Evolutionary conservation across 768 basidiomycete species (phyloP), one percentile per base, ranked within the genome.

Genomic region (Pleurotus giganteus): DNA sequence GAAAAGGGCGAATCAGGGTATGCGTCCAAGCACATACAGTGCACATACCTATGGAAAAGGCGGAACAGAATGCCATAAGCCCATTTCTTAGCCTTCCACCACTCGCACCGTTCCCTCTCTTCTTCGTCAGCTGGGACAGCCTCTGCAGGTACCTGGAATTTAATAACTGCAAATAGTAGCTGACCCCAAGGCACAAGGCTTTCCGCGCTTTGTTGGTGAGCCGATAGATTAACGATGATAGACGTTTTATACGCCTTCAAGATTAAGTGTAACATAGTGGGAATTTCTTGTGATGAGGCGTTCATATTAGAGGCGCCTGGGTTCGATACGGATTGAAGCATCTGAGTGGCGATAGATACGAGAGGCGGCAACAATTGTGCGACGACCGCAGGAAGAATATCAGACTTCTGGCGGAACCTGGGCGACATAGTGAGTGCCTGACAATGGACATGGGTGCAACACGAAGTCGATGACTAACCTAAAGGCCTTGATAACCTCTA

Each of bases 1-100:
- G 32, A 21, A 1, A 45, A n/a, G 26, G 34, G 5, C 53, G 21
- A 21, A 52, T 31, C 31, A 58, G 23, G n/a, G 52, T 26, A 23
- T 12, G 15, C 54, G 34, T 15, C 7, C 9, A 15, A 41, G 32
- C 28, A 32, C 31, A 55, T 26, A 17, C 5, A 8, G 7, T 11
- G 23, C 7, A 3, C 65, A 4, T 53, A 86, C 81, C 88, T 79
- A 63, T 88, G 87, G 78, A 94, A 94, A 13, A 94, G 73, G 21
- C 85, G 76, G 31, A 89, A 88, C 6, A 96, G 74, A 32, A 83
- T 84, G n/a, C 79, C 82, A 64, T 87, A 94, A 0, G 93, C 90
- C 94, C 93, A 95, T 66, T 96, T 96, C 73, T 95, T 95, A 7
- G 88, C 81, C 65, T 86, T 88, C 89, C 91, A 92, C 93, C 94